These are phyloP conservation scores for Jackrogersella minutella DNA, from an alignment of 495 filamentous ascomycete genomes.

Conservation along the genomic window DNA sequence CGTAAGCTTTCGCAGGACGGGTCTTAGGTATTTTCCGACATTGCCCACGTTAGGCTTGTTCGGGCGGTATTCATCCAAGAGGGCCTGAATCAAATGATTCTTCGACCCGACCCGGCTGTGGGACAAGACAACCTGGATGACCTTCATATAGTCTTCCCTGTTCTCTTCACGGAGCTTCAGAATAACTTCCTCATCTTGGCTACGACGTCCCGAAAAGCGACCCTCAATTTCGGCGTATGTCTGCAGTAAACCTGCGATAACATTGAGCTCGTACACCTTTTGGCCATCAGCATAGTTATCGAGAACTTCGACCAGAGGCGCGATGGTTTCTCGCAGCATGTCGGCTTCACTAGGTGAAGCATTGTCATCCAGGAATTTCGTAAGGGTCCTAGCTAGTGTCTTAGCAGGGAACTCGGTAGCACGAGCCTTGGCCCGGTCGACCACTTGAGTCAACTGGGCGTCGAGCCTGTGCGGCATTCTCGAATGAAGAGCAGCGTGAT, in stretches of 20 bases:
- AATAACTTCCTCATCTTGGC: constrained; percentile 93
- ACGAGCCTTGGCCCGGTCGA: constrained; percentile 80
- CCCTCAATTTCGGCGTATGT: constrained; percentile 84
- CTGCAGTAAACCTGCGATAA: constrained; percentile 79
- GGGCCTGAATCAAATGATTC: constrained; percentile 92
- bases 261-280: constrained; percentile 87
- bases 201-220: constrained; percentile 82
- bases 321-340: constrained; percentile 73
- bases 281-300: constrained; percentile 85
- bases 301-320: constrained; percentile 83
- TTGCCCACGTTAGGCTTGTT: constrained; percentile 92
- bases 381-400: constrained; percentile 80
- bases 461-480: constrained; percentile 96
- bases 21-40: constrained; percentile 86
- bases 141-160: constrained; percentile 84
- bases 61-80: constrained; percentile 91
- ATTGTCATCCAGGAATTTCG: constrained; percentile 90
- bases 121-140: constrained; percentile 88
- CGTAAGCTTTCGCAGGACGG: constrained; percentile 81
- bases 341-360: constrained; percentile 68
- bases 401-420: constrained; percentile 92
- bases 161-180: constrained; percentile 94
- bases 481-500: constrained; percentile 92
- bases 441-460: constrained; percentile 76
- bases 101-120: constrained; percentile 92